phyloP scores from a whole-genome alignment of 2,329 filamentous ascomycete genomes.

The Aureobasidium lini region DNA sequence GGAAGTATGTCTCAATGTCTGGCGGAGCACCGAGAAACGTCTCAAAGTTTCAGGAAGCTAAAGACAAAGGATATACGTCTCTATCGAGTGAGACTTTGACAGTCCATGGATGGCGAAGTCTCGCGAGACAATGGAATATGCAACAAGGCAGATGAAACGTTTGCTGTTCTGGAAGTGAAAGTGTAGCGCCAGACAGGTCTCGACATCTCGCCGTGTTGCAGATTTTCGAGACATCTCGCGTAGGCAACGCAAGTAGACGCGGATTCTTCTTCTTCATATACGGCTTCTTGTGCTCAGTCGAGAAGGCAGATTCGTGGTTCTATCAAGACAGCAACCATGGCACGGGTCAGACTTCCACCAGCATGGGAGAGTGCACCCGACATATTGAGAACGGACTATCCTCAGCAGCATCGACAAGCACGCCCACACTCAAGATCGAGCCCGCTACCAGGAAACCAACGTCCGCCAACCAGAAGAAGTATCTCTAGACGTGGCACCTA shows the following conservation, averaged over 20 bases:
- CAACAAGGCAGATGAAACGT: not conserved
- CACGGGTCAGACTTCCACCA: not conserved
- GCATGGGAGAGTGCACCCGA: conserved; percentile 2
- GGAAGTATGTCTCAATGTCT: not conserved
- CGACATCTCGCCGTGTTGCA: not conserved
- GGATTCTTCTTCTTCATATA: not conserved
- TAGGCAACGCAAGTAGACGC: not conserved
- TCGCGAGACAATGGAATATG: not conserved
- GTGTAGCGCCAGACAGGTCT: not conserved
- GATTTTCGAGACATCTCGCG: not conserved
- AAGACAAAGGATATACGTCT: not conserved
- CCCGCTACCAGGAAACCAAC: too few species aligned
- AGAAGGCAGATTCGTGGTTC: not conserved
- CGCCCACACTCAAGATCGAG: not conserved
- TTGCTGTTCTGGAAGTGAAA: not conserved
- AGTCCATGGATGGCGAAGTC: not conserved
- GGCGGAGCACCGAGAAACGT: not conserved
- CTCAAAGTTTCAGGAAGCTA: not conserved
- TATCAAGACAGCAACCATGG: not conserved
- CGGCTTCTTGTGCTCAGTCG: not conserved
- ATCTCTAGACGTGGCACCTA: not conserved
- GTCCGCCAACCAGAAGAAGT: not conserved
- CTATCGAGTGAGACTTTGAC: not conserved
- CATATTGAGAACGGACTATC: not conserved
- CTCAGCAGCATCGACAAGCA: not conserved